A percentile compares a stretch with the other conserved stretches of the same genome.
Conservation (phyloP, 768 basidiomycete genomes). For the Auricularia cornea region DNA sequence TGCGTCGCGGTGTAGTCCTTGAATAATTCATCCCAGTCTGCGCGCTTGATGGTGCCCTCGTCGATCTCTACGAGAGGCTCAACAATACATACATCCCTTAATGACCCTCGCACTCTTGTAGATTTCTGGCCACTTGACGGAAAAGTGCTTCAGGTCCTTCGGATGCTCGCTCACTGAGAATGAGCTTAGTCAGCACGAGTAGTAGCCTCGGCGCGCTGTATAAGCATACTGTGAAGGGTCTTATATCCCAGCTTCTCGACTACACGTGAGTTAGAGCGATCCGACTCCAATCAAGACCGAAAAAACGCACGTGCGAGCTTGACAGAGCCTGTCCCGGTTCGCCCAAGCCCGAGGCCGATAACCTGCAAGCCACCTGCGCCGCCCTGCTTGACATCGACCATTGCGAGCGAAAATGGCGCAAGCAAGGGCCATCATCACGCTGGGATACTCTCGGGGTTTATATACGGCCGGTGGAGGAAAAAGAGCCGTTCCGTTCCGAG, state of each 20-base stretch:
- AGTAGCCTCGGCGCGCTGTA: not conserved
- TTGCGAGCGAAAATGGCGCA: too few relatives aligned
- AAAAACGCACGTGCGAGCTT: not conserved
- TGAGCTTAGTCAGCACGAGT: not conserved
- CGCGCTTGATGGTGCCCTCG: not conserved
- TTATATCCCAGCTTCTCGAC: not conserved
- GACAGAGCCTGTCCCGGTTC: not conserved
- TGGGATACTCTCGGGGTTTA: too few relatives aligned
- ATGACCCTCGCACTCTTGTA: not conserved
- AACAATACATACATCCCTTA: too few relatives aligned
- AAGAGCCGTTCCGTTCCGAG: too few relatives aligned
- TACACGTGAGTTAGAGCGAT: too few relatives aligned
- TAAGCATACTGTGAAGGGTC: not conserved
- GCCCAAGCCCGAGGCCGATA: not conserved
- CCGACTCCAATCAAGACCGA: not conserved
- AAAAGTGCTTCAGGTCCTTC: not conserved
- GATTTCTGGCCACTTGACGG: not conserved
- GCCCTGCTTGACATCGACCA: not conserved
- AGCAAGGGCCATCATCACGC: too few relatives aligned
- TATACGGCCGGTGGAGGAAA: too few relatives aligned
- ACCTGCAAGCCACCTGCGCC: not conserved
- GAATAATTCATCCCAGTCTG: not conserved
- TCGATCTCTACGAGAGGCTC: not conserved
- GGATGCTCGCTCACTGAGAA: not conserved
- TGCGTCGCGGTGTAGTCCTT: not conserved